Evolutionary conservation across 352 stramenopile species (phyloP), one percentile per base, ranked within the genome.

Genomic region (Globisporangium apiculatum): DNA sequence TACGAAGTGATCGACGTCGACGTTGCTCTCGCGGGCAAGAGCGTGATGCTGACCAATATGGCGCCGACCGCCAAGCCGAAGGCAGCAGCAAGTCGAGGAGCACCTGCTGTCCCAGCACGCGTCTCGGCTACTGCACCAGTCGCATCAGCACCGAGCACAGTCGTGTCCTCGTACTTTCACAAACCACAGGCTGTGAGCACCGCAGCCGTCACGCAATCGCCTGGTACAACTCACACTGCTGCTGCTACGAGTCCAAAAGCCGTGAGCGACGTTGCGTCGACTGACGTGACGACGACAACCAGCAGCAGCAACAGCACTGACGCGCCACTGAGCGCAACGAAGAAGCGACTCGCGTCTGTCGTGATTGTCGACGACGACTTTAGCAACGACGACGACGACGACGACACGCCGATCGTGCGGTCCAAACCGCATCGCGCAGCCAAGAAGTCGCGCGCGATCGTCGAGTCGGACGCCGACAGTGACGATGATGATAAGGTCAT

Each of bases 1-100:
- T 94, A 94, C 67, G 72, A 87, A 49, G 80, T 94, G 10, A 65
- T 94, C 24, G 76, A 93, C 54, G 50, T 68, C 37, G 67, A 83
- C 53, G 63, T 60, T 0, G 35, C 70, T 18, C 0, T 61, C 24
- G 51, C 60, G 38, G 38, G 53, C 38, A n/a, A 49, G n/a, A 67
- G 64, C 17, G 69, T 68, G n/a, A 54, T 59, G 49, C 55, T 85
- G 35, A 61, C 69, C 42, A 66, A 77, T 54, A 43, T 63, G 58
- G 12, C 51, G 51, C 5, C n/a, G 38, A 14, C 42, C 36, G 15
- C 14, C 36, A 14, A 45, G 15, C 8, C 15, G 15, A 49, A 49
- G 5, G 45, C 42, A 47, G 42, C 42, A 47, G 42, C 42, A n/a
- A 17, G 12, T 17, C 12, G 11, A 17, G 14, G 31, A 11, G 2